Conservation (phyloP, 352 stramenopile species). For the Globisporangium rhizosaccharum region DNA sequence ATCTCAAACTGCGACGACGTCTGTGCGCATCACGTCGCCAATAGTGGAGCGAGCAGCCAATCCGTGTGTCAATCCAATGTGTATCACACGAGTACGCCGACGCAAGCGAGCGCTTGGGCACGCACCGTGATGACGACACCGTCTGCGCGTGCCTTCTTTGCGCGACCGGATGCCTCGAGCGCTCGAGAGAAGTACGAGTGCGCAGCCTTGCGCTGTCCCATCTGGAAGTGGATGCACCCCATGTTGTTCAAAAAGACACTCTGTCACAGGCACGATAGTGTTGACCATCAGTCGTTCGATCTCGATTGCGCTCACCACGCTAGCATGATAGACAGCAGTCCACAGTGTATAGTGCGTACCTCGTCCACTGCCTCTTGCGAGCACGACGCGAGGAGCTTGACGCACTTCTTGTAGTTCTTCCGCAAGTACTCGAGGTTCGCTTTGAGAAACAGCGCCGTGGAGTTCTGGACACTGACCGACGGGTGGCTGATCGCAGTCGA, state of each 20-base stretch:
- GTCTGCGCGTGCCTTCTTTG: slow-evolving; percentile 36
- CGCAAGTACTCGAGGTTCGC: slow-evolving; percentile 93
- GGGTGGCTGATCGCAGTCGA: slow-evolving; percentile 73
- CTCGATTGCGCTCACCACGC: too few species aligned
- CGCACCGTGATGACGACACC: slow-evolving; percentile 46
- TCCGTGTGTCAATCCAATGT: not conserved
- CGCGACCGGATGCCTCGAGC: slow-evolving; percentile 57
- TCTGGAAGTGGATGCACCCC: slow-evolving; percentile 91
- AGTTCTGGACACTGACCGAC: slow-evolving; percentile 80
- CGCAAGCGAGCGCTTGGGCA: not conserved
- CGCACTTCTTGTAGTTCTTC: slow-evolving; percentile 92
- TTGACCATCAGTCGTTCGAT: too few species aligned
- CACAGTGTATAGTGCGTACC: slow-evolving; percentile 19
- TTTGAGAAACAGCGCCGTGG: slow-evolving; percentile 88
- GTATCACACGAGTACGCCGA: not conserved
- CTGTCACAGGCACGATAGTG: slow-evolving; percentile 10
- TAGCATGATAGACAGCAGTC: too few species aligned
- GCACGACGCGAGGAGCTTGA: slow-evolving; percentile 90
- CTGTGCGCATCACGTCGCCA: slow-evolving; percentile 14
- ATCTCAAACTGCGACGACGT: slow-evolving; percentile 84
- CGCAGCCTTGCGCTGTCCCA: slow-evolving; percentile 85
- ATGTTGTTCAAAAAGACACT: slow-evolving; percentile 89
- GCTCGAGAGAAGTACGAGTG: slow-evolving; percentile 90
- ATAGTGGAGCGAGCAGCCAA: not conserved
- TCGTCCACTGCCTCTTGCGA: slow-evolving; percentile 79